phyloP scores from a whole-genome alignment of 805 yeast genomes.

The Lipomyces spencermartinsiae region DNA sequence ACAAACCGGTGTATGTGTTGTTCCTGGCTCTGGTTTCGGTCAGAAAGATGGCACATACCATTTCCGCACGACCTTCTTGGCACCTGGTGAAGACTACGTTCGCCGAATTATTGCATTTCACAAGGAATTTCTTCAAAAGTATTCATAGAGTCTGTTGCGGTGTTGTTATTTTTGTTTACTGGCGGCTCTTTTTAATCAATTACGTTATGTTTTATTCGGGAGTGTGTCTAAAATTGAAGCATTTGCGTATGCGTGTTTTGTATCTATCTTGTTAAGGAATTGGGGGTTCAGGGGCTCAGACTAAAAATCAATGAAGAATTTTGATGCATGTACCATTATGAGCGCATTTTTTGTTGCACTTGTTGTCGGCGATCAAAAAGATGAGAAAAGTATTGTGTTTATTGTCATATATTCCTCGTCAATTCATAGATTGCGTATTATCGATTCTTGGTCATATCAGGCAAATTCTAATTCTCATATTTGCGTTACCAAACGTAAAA shows the following conservation, averaged over 20 bases:
- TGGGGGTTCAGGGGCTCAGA: background rate
- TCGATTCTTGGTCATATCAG: background rate
- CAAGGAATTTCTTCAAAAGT: constrained; percentile 66
- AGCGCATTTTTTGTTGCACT: background rate
- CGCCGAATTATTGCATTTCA: constrained; percentile 81
- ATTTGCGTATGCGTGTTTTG: background rate
- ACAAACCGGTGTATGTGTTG: constrained; percentile 92
- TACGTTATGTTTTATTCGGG: background rate
- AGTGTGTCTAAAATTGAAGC: background rate
- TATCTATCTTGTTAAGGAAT: background rate
- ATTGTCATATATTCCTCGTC: background rate
- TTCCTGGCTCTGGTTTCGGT: constrained; percentile 97
- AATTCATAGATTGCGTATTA: background rate
- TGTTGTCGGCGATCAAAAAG: background rate
- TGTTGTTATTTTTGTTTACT: background rate
- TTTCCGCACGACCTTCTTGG: constrained; percentile 93
- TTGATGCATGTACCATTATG: background rate
- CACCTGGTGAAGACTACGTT: constrained; percentile 94
- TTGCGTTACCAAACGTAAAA: too few species aligned
- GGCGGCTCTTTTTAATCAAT: background rate
- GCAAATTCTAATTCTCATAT: too few species aligned
- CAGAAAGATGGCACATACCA: constrained; percentile 90
- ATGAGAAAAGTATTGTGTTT: background rate
- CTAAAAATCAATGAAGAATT: background rate
- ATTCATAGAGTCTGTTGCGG: constrained; percentile 11